These are phyloP conservation scores for Cotoneaster glaucophyllus DNA, from an alignment of 306 rosid genomes.

Conservation along the genomic window DNA sequence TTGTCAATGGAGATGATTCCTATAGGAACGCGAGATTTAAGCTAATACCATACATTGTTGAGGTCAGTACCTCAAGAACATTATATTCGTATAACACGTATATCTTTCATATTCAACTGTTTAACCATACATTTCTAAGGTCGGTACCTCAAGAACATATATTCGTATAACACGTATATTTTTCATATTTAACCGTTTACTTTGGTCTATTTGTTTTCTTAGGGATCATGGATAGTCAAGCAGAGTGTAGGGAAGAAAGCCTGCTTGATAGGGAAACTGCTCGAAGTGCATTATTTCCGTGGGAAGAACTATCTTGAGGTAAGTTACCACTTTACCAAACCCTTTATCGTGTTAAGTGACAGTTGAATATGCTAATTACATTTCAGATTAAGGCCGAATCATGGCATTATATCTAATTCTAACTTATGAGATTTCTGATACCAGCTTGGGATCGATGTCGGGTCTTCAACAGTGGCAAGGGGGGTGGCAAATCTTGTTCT, in stretches of 20 bases:
- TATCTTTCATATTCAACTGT: not conserved
- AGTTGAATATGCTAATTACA: not conserved
- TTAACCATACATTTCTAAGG: slow-evolving; percentile 83
- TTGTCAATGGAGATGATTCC: slow-evolving; percentile 84
- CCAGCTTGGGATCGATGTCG: slow-evolving; percentile 61
- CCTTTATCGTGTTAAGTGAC: not conserved
- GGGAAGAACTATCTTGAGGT: slow-evolving; percentile 90
- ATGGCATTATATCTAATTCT: not conserved
- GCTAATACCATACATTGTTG: slow-evolving; percentile 82
- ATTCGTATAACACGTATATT: not conserved
- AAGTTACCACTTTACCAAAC: not conserved
- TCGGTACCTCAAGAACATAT: slow-evolving; percentile 18
- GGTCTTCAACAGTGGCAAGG: slow-evolving; percentile 82
- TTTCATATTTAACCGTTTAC: not conserved
- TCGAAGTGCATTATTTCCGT: slow-evolving; percentile 50
- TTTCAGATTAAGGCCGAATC: not conserved
- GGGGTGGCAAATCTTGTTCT: slow-evolving; percentile 84
- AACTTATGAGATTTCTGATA: slow-evolving; percentile 12
- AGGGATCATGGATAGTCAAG: slow-evolving; percentile 98
- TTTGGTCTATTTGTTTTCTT: slow-evolving; percentile 18
- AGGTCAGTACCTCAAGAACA: slow-evolving; percentile 41
- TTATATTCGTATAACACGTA: not conserved
- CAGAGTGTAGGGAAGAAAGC: slow-evolving; percentile 95
- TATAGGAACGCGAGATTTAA: slow-evolving; percentile 84
- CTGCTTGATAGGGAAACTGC: slow-evolving; percentile 72